These are phyloP conservation scores for Mortierella sp. DNA, from an alignment of 371 early-diverging fungal species.

Conservation along the genomic window DNA sequence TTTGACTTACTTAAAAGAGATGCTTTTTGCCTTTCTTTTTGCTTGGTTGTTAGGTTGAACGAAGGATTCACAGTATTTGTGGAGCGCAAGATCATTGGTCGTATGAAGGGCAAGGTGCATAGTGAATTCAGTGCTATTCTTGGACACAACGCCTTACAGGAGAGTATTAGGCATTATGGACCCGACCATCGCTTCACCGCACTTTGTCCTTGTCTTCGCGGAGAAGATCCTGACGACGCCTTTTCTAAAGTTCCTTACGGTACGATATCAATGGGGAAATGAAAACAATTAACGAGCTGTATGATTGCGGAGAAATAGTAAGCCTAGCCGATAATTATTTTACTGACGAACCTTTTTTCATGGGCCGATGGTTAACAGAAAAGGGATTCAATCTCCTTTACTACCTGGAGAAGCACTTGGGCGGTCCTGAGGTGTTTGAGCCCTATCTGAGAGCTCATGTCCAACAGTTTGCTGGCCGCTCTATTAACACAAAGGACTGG, in stretches of 20 bases:
- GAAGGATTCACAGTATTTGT: constrained; percentile 97
- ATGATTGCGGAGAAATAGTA: neutral
- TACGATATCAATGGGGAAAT: constrained; percentile 35
- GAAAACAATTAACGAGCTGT: neutral
- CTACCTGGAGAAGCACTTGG: constrained; percentile 90
- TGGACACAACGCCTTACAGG: constrained; percentile 82
- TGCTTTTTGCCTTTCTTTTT: neutral
- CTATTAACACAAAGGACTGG: constrained; percentile 92
- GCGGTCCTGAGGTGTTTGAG: constrained; percentile 88
- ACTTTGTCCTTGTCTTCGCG: constrained; percentile 82
- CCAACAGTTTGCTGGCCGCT: constrained; percentile 84
- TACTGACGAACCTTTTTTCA: neutral
- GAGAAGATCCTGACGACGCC: constrained; percentile 95
- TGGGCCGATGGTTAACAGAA: constrained; percentile 57
- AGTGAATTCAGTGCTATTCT: constrained; percentile 92
- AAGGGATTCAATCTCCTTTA: constrained; percentile 96
- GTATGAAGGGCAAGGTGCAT: constrained; percentile 86
- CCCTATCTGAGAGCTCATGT: constrained; percentile 91
- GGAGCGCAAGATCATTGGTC: constrained; percentile 92
- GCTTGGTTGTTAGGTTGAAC: constrained; percentile 77
- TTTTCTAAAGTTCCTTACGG: constrained; percentile 95
- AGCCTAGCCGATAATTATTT: neutral
- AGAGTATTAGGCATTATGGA: constrained; percentile 85
- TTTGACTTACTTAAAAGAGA: too few relatives aligned
- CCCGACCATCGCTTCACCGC: constrained; percentile 81